Base-by-base conservation (phyloP, 495 filamentous ascomycete species). In the Lineolata rhizophorae region DNA sequence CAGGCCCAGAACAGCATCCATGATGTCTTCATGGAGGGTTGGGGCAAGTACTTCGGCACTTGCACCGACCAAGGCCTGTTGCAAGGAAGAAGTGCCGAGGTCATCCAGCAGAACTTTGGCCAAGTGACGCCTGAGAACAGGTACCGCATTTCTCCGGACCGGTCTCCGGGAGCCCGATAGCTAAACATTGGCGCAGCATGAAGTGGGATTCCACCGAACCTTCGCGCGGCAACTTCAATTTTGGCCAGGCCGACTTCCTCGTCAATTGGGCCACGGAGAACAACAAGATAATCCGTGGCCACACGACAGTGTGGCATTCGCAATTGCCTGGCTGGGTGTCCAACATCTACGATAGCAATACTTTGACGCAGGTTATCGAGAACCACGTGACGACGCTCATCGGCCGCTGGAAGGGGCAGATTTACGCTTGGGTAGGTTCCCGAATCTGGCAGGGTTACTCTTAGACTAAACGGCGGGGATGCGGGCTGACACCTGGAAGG, bases 41-140 rank as follows among this genome's bases (percentile, higher is more conserved):
- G 70, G 41, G 72, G 67, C 51, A 52, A 56, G 35, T 76, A 72
- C 47, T 72, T 57, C 32, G 70, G 69, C 38, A 55, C 58, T 30
- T 56, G 51, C 45, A 48, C 61, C 12, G 70, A 73, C 46, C 57
- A 61, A 38, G 54, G 55, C 47, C 57, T 74, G 1, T 49, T 42
- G 34, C 40, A 47, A 8, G 66, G 53, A 38, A 52, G 56, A 37
- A 63, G 64, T 33, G 60, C 61, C 10, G 61, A 53, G 30, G 56
- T 71, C 46, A 57, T 73, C 41, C 54, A 61, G 38, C 51, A 61
- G 24, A 57, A 72, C 44, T 75, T 76, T 37, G 68, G 70, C 20
- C 57, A 61, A 38, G 55, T 75, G 18, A 73, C 69, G 3, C 67
- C 67, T 12, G 71, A 75, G 60, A 75, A 75, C 56, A 45, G 37